A percentile compares a stretch with the other conserved stretches of the same genome.
Conservation (phyloP, 2,329 filamentous ascomycete genomes). For the Canariomyces notabilis region DNA sequence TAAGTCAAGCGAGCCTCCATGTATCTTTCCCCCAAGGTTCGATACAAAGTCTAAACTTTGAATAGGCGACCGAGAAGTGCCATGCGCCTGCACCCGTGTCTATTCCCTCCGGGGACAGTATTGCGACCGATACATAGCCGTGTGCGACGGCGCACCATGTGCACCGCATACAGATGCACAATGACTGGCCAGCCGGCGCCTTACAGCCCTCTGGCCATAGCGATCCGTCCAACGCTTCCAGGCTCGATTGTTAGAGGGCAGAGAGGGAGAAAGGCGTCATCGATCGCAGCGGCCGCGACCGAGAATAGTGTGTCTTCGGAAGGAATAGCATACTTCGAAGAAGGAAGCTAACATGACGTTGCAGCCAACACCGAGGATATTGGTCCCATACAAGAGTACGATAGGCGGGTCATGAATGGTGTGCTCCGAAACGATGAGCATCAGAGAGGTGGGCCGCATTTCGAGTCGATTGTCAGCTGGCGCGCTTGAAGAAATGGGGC, state of each 20-base stretch:
- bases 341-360: conserved; percentile 2
- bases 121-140: conserved; percentile 8
- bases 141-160: conserved; percentile 15
- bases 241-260: conserved; percentile 15
- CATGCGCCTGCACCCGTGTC: conserved; percentile 4
- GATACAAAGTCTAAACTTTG: too few relatives aligned
- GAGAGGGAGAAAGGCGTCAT: conserved; percentile 15
- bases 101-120: neutral
- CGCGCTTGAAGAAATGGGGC: neutral
- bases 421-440: conserved; percentile 80
- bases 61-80: neutral
- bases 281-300: conserved; percentile 16
- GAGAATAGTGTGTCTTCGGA: conserved; percentile 17
- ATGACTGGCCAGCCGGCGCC: neutral
- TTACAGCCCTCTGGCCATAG: neutral
- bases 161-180: conserved; percentile 12
- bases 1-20: neutral
- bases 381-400: conserved; percentile 85
- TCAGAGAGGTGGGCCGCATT: conserved; percentile 66
- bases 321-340: neutral
- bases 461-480: neutral
- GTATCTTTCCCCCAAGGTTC: too few relatives aligned
- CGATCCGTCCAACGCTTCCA: conserved; percentile 17
- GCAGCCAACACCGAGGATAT: conserved; percentile 33
- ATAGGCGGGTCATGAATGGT: conserved; percentile 69